Percentiles rank a stretch among this genome's conserved stretches.
Conservation (phyloP, 257 asterid species). For the Nicotiana undulata region DNA sequence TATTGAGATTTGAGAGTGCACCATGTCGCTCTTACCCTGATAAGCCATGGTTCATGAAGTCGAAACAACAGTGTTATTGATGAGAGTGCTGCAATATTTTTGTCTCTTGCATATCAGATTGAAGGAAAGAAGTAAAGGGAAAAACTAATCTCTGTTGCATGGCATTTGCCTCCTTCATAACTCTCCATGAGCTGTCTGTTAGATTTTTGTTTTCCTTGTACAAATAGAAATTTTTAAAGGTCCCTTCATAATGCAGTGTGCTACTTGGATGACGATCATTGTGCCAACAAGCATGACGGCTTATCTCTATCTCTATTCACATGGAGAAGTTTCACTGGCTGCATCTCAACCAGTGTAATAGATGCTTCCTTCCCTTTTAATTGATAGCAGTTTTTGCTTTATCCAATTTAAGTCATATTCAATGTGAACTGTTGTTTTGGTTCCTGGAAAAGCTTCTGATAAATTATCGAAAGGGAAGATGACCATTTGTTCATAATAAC, state of each 20-base stretch:
- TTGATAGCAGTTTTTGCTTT: constrained; percentile 7
- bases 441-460: neutral
- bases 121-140: neutral
- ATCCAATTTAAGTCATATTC: constrained; percentile 4
- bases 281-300: constrained; percentile 99
- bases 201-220: neutral
- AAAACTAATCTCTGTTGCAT: neutral
- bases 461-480: neutral
- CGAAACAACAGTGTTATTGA: neutral
- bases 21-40: neutral
- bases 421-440: neutral
- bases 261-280: constrained; percentile 94
- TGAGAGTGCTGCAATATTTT: neutral
- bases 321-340: constrained; percentile 94
- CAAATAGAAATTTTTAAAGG: neutral
- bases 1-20: neutral
- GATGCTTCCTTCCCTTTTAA: constrained; percentile 67
- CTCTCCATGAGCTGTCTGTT: neutral
- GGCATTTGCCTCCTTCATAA: neutral
- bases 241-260: constrained; percentile 56
- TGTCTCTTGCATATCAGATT: neutral
- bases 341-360: constrained; percentile 99
- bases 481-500: neutral
- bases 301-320: constrained; percentile 90
- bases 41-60: neutral